Evolutionary conservation across 1,139 yeast genomes (phyloP).

Genomic region (Blastobotrys persicus): DNA sequence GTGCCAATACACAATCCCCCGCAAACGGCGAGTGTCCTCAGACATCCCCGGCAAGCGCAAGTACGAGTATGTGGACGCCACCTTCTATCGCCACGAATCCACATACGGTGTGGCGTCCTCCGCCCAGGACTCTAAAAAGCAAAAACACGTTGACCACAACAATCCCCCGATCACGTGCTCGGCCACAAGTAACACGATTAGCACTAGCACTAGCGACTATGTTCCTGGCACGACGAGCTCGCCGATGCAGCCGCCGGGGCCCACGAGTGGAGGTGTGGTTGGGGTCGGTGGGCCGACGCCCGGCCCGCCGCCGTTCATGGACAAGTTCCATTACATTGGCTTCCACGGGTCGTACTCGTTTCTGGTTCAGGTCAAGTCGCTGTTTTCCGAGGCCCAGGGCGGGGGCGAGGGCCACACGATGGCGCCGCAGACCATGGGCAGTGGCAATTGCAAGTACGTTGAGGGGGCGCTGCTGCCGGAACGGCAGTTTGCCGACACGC

Average conservation of each 20-base stretch:
- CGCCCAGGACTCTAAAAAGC: too few relatives aligned
- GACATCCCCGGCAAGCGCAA: constrained; percentile 17
- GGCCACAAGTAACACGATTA: too few relatives aligned
- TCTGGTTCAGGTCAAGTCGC: constrained; percentile 14
- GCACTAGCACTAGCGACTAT: too few relatives aligned
- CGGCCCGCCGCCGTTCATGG: constrained; percentile 14
- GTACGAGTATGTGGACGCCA: constrained; percentile 18
- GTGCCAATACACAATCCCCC: constrained; percentile 17
- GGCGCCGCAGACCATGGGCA: constrained; percentile 18
- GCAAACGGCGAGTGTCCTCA: constrained; percentile 17
- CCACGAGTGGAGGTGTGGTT: too few relatives aligned
- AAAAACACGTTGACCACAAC: neutral
- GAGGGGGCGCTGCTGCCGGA: constrained; percentile 16
- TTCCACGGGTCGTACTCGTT: constrained; percentile 17
- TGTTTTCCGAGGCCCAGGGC: constrained; percentile 11
- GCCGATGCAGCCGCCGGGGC: too few relatives aligned
- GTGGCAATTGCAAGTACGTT: neutral
- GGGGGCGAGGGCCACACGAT: constrained; percentile 11
- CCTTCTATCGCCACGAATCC: constrained; percentile 11
- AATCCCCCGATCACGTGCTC: neutral
- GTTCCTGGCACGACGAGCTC: too few relatives aligned
- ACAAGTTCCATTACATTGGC: constrained; percentile 16
- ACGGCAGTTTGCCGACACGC: constrained; percentile 15
- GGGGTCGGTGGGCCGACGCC: constrained; percentile 4
- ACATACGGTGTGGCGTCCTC: constrained; percentile 1